Evolutionary conservation across 2,329 filamentous ascomycete species (phyloP), one percentile per base, ranked within the genome.

Genomic region (Lanzia echinophila): DNA sequence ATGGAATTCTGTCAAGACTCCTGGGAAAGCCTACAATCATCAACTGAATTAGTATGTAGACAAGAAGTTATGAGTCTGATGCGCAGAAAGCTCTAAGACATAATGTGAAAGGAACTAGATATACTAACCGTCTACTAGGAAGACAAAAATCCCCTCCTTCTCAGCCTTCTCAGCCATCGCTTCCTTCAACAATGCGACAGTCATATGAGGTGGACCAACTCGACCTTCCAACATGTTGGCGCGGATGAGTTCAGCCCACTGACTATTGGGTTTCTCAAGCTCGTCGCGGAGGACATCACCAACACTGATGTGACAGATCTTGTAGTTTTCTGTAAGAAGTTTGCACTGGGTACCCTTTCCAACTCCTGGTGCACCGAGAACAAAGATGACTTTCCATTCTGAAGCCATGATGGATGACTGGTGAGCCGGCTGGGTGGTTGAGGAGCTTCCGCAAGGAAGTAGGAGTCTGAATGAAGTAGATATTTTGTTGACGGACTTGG

Each of bases 341-440:
- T 10, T 17, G 19, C 50, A 53, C 10, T 53, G 50, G 1, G 50
- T 53, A 5, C 50, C 50, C 5, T 53, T 53, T 2, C 50, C 50
- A 2, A 32, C 15, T 12, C 50, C 50, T 1, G 50, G 50, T 13
- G 17, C 41, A 4, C 41, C 41, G 3, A 43, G 41, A 1, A 43
- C 41, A 3, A 17, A 43, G 12, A 43, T 43, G 19, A 43, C 41
- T 28, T 43, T 36, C 34, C 34, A 36, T 3, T 36, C 11, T 13
- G 4, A 10, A 10, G 5, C 34, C 15, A n/a, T 36, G 12, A 36
- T 36, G 34, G n/a, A 33, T 33, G 32, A 33, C 32, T 13, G 13
- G 32, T 33, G 32, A 33, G 7, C 32, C 6, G 32, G 13, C 32
- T 33, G 7, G 32, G 32, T n/a, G n/a, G n/a, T n/a, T n/a, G n/a